These are phyloP conservation scores for Paecilomyces niveus DNA, from an alignment of 2,329 filamentous ascomycete genomes.

Conservation along the genomic window DNA sequence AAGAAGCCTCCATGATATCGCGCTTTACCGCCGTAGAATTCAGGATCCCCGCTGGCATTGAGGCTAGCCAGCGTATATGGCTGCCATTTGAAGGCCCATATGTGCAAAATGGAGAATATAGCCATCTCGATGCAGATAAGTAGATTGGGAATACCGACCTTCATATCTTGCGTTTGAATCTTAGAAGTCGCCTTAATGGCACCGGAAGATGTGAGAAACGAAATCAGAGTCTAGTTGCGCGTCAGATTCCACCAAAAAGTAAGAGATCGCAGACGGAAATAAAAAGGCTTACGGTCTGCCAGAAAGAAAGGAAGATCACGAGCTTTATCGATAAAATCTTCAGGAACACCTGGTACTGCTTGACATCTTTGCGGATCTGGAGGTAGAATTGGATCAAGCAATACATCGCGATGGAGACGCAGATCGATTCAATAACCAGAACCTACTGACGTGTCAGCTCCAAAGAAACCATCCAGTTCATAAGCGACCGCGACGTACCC, in stretches of 20 bases:
- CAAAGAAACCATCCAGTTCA: neutral
- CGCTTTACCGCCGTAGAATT: slow-evolving; percentile 39
- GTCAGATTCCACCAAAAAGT: slow-evolving; percentile 2
- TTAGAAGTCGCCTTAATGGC: slow-evolving; percentile 56
- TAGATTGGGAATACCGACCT: slow-evolving; percentile 70
- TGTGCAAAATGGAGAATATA: slow-evolving; percentile 67
- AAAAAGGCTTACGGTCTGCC: slow-evolving; percentile 53
- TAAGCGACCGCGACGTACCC: slow-evolving; percentile 48
- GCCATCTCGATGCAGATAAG: slow-evolving; percentile 82
- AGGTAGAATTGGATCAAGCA: slow-evolving; percentile 82
- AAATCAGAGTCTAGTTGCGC: slow-evolving; percentile 47
- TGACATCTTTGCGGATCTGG: slow-evolving; percentile 63
- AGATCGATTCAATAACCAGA: slow-evolving; percentile 60
- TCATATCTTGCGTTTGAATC: slow-evolving; percentile 67
- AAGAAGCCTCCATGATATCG: slow-evolving; percentile 58
- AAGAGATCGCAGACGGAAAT: neutral
- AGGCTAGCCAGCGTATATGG: slow-evolving; percentile 54
- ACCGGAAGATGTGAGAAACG: slow-evolving; percentile 54
- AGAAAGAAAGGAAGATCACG: slow-evolving; percentile 86
- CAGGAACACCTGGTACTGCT: slow-evolving; percentile 63
- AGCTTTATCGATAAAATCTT: slow-evolving; percentile 85
- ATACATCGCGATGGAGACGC: slow-evolving; percentile 80
- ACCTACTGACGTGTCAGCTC: slow-evolving; percentile 36
- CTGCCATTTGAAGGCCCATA: slow-evolving; percentile 74
- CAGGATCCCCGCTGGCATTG: slow-evolving; percentile 39